Evolutionary conservation across 371 early-diverging fungal genomes (phyloP).

Genomic region (Actinomucor elegans): DNA sequence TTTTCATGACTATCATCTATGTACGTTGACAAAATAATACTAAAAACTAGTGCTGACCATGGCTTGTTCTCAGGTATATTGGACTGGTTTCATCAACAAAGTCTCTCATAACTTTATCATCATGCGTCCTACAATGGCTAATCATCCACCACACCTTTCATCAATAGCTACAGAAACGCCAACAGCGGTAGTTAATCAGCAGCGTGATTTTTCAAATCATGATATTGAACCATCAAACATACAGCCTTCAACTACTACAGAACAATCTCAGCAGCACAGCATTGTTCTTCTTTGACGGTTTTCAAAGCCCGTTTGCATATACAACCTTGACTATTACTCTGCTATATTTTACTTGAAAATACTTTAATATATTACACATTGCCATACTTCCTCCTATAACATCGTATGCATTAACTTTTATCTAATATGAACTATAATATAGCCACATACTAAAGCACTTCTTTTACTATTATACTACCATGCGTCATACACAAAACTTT

Average conservation of each 20-base stretch:
- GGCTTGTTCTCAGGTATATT: not conserved
- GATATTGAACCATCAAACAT: too few species aligned
- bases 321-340: too few species aligned
- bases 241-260: not conserved
- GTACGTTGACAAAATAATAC: slow-evolving; percentile 4
- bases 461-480: too few species aligned
- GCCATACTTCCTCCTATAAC: not conserved
- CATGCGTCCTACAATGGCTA: not conserved
- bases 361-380: not conserved
- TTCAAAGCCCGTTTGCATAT: too few species aligned
- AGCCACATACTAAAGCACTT: too few species aligned
- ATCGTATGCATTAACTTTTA: not conserved
- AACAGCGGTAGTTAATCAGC: not conserved
- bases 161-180: not conserved
- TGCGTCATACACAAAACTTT: too few species aligned
- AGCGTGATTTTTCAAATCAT: not conserved
- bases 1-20: slow-evolving; percentile 5
- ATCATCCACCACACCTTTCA: not conserved
- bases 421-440: too few species aligned
- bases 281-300: too few species aligned
- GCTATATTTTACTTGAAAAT: not conserved
- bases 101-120: not conserved
- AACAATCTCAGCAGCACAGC: not conserved
- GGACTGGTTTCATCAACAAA: slow-evolving; percentile 2
- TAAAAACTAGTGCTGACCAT: not conserved